These are phyloP conservation scores for Lasiodiplodia theobromae DNA, from an alignment of 2,329 filamentous ascomycete genomes.

Conservation along the genomic window DNA sequence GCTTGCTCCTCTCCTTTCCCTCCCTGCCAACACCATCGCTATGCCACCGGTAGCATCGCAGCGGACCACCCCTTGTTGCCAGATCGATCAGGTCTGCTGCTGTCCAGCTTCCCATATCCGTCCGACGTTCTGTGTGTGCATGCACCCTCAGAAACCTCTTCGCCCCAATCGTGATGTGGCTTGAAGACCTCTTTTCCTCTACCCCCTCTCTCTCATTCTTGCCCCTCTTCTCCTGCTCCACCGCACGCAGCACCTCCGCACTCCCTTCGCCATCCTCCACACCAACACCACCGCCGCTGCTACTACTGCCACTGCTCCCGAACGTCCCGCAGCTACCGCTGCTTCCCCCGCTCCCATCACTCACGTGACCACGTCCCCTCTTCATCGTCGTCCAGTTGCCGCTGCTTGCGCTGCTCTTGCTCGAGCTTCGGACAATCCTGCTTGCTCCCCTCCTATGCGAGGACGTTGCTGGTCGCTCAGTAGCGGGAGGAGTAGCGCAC, in stretches of 20 bases:
- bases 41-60: conserved; percentile 21
- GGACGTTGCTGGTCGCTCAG: too few relatives aligned
- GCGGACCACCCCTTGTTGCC: conserved; percentile 6
- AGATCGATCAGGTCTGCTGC: conserved; percentile 8
- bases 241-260: neutral
- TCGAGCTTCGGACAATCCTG: neutral
- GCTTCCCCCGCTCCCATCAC: neutral
- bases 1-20: neutral
- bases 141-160: too few relatives aligned
- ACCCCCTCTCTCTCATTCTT: neutral
- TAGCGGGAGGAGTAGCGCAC: neutral
- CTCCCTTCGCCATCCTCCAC: neutral
- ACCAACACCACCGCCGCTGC: neutral
- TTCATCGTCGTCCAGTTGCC: neutral
- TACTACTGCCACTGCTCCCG: neutral
- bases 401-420: neutral
- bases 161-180: neutral
- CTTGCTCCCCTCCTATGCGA: too few relatives aligned
- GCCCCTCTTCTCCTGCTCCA: neutral
- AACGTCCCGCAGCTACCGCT: neutral
- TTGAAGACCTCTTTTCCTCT: neutral
- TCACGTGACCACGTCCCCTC: neutral
- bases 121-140: neutral
- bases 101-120: neutral
- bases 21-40: neutral